Percentiles rank a stretch among this genome's conserved stretches.
phyloP scores from a whole-genome alignment of 768 basidiomycete species.

The Psilocybe sp. region DNA sequence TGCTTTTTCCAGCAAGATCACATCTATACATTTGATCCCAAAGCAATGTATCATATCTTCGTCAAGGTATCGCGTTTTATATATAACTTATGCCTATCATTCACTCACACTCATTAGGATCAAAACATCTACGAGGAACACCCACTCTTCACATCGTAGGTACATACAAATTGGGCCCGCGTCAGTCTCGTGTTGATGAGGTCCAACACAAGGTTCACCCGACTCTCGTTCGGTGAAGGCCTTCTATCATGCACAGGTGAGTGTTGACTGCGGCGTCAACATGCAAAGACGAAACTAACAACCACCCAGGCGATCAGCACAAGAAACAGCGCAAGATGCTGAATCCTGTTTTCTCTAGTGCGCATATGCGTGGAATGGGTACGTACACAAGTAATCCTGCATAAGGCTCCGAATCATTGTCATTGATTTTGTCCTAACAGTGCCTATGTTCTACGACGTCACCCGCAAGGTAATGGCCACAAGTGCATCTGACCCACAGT shows the following conservation, averaged over 20 bases:
- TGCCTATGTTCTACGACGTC: constrained; percentile 32
- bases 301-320: constrained; percentile 34
- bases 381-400: background rate
- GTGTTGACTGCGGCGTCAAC: background rate
- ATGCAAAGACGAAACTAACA: background rate
- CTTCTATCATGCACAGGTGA: background rate
- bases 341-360: constrained; percentile 40
- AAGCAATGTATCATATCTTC: constrained; percentile 42
- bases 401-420: background rate
- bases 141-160: too few species aligned
- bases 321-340: constrained; percentile 40
- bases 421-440: constrained; percentile 12
- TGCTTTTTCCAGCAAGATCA: constrained; percentile 19
- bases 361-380: constrained; percentile 39
- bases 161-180: too few species aligned
- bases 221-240: too few species aligned
- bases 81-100: background rate
- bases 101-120: background rate
- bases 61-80: constrained; percentile 25
- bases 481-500: background rate
- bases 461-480: constrained; percentile 19
- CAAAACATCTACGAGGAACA: background rate
- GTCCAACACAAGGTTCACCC: too few species aligned
- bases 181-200: too few species aligned
- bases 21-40: constrained; percentile 42